A percentile compares a stretch with the other conserved stretches of the same genome.
These are phyloP conservation scores for Moniliophthora roreri DNA, from an alignment of 1,284 basidiomycete species.

Conservation along the genomic window DNA sequence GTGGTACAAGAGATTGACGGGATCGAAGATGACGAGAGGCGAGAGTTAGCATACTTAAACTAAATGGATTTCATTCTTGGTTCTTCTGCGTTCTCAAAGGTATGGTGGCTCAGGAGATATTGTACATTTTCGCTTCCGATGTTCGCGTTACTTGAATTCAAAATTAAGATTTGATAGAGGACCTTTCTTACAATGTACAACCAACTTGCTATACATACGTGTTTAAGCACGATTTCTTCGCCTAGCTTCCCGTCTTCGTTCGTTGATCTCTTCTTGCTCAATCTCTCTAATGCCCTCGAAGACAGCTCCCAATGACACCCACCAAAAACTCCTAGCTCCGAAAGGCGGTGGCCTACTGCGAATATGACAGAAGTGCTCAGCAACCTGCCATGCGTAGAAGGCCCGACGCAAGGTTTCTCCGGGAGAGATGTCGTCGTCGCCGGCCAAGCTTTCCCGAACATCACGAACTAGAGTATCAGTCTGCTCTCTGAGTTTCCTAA, in stretches of 20 bases:
- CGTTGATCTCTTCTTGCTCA: slow-evolving; percentile 3
- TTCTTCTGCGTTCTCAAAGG: too few species aligned
- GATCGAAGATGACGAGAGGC: too few species aligned
- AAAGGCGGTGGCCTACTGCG: slow-evolving; percentile 36
- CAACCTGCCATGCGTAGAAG: slow-evolving; percentile 54
- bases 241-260: background rate
- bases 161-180: too few species aligned
- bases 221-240: background rate
- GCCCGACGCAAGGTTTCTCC: slow-evolving; percentile 41
- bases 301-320: slow-evolving; percentile 49
- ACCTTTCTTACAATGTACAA: too few species aligned
- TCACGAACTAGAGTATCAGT: slow-evolving; percentile 49
- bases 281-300: slow-evolving; percentile 11
- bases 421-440: slow-evolving; percentile 38
- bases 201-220: too few species aligned
- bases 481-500: slow-evolving; percentile 52
- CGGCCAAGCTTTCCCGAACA: slow-evolving; percentile 45
- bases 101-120: background rate
- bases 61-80: too few species aligned
- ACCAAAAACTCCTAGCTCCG: slow-evolving; percentile 60
- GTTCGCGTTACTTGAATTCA: too few species aligned
- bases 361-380: slow-evolving; percentile 20
- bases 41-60: too few species aligned
- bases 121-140: background rate
- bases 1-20: too few species aligned